Percentiles rank a stretch among this genome's conserved stretches.
Conservation (phyloP, 768 basidiomycete genomes). For the Lentinula lateritia region DNA sequence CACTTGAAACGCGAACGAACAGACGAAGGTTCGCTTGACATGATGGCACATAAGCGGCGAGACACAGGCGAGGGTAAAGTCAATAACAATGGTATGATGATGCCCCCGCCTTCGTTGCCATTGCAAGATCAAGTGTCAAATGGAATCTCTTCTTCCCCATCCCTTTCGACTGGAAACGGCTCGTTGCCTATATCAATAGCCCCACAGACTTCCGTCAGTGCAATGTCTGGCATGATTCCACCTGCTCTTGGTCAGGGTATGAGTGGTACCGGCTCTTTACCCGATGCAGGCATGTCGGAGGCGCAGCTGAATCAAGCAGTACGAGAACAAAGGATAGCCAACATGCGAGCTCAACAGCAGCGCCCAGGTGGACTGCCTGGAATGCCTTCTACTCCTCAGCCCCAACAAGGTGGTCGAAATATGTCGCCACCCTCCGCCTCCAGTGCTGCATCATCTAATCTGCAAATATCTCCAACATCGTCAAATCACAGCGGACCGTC, state of each 20-base stretch:
- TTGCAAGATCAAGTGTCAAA: background rate
- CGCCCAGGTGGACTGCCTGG: background rate
- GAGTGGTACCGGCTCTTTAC: background rate
- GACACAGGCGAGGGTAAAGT: slow-evolving; percentile 62
- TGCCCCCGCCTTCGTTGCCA: slow-evolving; percentile 24
- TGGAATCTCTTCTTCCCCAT: background rate
- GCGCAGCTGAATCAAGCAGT: background rate
- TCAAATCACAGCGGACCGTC: background rate
- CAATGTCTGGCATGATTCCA: background rate
- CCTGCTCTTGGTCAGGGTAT: background rate
- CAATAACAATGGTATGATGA: slow-evolving; percentile 26
- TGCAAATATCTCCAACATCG: background rate
- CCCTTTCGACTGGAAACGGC: background rate
- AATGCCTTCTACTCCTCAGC: slow-evolving; percentile 1
- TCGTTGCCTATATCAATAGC: background rate
- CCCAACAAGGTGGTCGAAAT: slow-evolving; percentile 19
- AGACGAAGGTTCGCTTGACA: slow-evolving; percentile 38
- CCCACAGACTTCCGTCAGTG: background rate
- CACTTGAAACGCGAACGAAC: slow-evolving; percentile 59
- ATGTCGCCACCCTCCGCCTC: slow-evolving; percentile 34
- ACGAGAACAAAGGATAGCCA: slow-evolving; percentile 1
- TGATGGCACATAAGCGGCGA: slow-evolving; percentile 50
- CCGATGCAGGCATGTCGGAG: slow-evolving; percentile 3
- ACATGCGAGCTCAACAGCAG: slow-evolving; percentile 1
- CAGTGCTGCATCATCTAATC: background rate